Evolutionary conservation across 805 yeast species (phyloP).

Genomic region (Yarrowia sp.): DNA sequence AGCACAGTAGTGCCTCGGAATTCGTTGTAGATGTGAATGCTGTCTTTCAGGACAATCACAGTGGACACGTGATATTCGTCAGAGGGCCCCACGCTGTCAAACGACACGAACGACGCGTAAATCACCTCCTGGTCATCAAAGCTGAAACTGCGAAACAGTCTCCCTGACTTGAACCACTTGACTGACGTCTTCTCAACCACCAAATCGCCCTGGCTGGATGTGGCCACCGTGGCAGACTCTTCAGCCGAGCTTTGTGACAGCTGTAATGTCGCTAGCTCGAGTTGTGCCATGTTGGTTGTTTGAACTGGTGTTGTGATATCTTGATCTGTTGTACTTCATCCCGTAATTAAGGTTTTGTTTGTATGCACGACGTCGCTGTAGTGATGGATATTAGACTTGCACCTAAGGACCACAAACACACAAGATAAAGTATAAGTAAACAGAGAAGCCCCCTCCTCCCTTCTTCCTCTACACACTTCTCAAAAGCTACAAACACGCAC

Average conservation of each 20-base stretch:
- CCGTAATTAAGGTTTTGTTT: neutral
- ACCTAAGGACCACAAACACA: neutral
- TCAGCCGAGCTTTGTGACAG: neutral
- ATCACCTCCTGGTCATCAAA: conserved; percentile 59
- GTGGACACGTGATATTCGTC: conserved; percentile 28
- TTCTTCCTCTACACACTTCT: conserved; percentile 9
- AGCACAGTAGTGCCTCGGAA: conserved; percentile 8
- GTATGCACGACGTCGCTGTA: conserved; percentile 14
- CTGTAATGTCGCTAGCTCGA: conserved; percentile 20
- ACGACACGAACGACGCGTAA: conserved; percentile 67
- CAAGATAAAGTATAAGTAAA: conserved; percentile 3
- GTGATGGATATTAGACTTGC: conserved; percentile 20
- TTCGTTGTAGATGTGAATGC: conserved; percentile 17
- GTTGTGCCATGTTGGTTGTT: neutral
- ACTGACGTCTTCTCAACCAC: conserved; percentile 8
- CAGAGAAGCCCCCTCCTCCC: neutral
- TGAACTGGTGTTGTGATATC: neutral
- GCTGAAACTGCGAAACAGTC: conserved; percentile 57
- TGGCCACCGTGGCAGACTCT: conserved; percentile 9
- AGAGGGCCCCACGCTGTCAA: conserved; percentile 47
- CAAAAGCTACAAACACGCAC: conserved; percentile 2
- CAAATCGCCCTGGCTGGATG: conserved; percentile 11
- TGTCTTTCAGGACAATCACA: conserved; percentile 29
- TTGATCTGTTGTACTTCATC: neutral
- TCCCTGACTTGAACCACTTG: conserved; percentile 58